Percentiles rank a stretch among this genome's conserved stretches.
These are phyloP conservation scores for Yamadazyma songkhlaensis DNA, from an alignment of 1,139 yeast species.

Conservation along the genomic window DNA sequence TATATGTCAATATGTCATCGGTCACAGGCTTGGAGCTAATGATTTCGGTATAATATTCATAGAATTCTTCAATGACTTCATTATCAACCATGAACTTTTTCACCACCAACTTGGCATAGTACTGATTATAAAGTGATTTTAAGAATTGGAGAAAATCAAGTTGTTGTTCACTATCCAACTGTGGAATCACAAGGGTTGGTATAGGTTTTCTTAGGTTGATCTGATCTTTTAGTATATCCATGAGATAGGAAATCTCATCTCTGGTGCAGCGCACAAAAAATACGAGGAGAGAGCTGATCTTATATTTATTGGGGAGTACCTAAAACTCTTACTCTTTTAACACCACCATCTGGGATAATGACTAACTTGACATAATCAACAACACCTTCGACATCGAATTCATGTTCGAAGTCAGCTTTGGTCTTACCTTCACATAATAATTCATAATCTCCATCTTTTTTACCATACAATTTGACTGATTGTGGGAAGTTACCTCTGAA, in stretches of 20 bases:
- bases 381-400: constrained; percentile 34
- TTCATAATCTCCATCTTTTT: constrained; percentile 54
- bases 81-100: constrained; percentile 35
- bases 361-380: constrained; percentile 67
- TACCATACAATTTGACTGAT: constrained; percentile 61
- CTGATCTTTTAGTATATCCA: not conserved
- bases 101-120: constrained; percentile 48
- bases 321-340: constrained; percentile 79
- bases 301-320: constrained; percentile 40
- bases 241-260: not conserved
- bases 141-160: constrained; percentile 6
- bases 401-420: constrained; percentile 77
- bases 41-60: constrained; percentile 29
- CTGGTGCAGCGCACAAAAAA: not conserved
- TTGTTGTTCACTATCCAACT: constrained; percentile 11
- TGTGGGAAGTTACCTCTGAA: constrained; percentile 94
- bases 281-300: not conserved
- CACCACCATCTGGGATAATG: constrained; percentile 95
- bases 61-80: constrained; percentile 43
- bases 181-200: not conserved
- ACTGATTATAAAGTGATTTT: constrained; percentile 32
- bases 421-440: constrained; percentile 62
- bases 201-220: constrained; percentile 15
- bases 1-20: constrained; percentile 27
- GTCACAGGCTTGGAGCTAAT: not conserved